These are phyloP conservation scores for Pseudogymnoascus sp. DNA, from an alignment of 2,329 filamentous ascomycete genomes.

Conservation along the genomic window DNA sequence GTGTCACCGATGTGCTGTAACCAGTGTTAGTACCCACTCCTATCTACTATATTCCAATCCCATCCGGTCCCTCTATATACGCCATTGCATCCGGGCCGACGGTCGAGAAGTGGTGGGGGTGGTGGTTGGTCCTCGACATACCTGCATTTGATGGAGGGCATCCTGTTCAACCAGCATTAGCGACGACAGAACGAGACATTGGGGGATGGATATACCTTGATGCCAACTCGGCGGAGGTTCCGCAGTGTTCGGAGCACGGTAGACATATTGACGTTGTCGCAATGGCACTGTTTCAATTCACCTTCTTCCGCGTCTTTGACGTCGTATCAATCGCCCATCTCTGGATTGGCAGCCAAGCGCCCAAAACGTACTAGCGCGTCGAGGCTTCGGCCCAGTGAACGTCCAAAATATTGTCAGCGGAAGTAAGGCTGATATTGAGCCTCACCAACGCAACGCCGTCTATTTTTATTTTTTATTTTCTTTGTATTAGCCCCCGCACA, in stretches of 20 bases:
- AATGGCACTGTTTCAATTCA: constrained; percentile 10
- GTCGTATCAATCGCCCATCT: neutral
- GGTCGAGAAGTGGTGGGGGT: constrained; percentile 14
- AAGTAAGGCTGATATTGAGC: constrained; percentile 4
- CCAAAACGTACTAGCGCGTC: neutral
- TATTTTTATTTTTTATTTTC: neutral
- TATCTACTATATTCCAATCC: neutral
- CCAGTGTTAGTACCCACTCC: neutral
- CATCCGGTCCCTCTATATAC: neutral
- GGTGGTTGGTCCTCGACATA: constrained; percentile 43
- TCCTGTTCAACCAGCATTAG: constrained; percentile 48
- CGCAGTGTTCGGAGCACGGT: constrained; percentile 77
- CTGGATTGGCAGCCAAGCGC: neutral
- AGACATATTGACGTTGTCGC: constrained; percentile 62
- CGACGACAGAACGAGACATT: constrained; percentile 15
- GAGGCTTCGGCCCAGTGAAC: neutral
- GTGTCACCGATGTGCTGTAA: constrained; percentile 65
- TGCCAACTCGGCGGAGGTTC: constrained; percentile 78
- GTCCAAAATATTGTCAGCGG: neutral
- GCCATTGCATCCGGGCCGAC: neutral
- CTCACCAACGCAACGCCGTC: neutral
- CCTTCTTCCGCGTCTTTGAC: constrained; percentile 1
- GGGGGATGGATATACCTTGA: constrained; percentile 58
- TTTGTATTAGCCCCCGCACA: neutral
- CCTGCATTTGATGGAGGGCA: constrained; percentile 85